Base-by-base conservation (phyloP, 2,329 filamentous ascomycete genomes). In the Fonsecaea monophora region DNA sequence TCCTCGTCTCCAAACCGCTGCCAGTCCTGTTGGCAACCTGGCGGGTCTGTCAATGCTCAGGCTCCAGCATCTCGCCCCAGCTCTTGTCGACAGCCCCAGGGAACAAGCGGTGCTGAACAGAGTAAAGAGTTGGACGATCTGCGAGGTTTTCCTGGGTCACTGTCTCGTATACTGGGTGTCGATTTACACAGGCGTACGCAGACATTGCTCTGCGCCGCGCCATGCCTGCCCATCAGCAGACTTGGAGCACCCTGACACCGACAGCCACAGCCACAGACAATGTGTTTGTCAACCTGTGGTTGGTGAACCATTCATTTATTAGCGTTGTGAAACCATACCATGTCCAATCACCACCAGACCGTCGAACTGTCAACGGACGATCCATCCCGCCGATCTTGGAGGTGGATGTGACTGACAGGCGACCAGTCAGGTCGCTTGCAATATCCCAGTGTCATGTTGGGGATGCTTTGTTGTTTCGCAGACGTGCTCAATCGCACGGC, bases 271-370 rank as follows among this genome's bases (percentile, higher is more conserved):
- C 18, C 5, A 21, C 7, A 13, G 15, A 37, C 42, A 18, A 42
- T 25, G 59, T 58, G 42, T 67, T 65, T 65, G 65, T 61, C 68
- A 69, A 69, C 64, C 62, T 65, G 48, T 65, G 68, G 68, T 60
- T 61, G 65, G 48, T 38, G 53, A 34, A 56, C 56, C 65, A 15
- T 40, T 45, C 45, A 62, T 37, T 58, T 55, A 18, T 30, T 45
- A 35, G 45, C 38, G 32, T 34, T 59, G 65, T 34, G 65, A 57
- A 48, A 67, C 65, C 38, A 12, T 60, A 35, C 45, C 54, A 53
- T n/a, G 21, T 50, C 59, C 34, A 53, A 42, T 50, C 32, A 50
- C 37, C 38, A 25, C 21, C 25, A 40, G n/a, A 9, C 30, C 10
- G 13, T 45, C 6, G n/a, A 48, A 34, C 18, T 10, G 45, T 48